phyloP scores from a whole-genome alignment of 1,139 yeast species.

The Zygoascus meyerae region DNA sequence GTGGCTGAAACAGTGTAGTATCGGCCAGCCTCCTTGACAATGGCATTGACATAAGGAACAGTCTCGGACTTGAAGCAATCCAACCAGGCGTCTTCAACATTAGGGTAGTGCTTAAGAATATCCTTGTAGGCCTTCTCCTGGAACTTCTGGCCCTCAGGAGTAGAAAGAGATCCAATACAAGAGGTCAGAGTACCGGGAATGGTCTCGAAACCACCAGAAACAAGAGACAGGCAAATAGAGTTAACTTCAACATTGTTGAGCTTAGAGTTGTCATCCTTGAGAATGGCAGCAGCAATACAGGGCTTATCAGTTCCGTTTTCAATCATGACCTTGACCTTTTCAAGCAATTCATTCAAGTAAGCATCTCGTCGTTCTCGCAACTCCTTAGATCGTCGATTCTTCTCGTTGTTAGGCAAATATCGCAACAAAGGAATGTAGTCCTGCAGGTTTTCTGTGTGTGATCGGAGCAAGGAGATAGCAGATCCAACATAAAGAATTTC shows the following conservation, averaged over 20 bases:
- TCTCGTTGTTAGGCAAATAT: conserved; percentile 24
- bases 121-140: conserved; percentile 42
- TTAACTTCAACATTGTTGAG: conserved; percentile 41
- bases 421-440: conserved; percentile 53
- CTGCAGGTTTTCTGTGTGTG: conserved; percentile 41
- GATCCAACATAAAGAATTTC: conserved; percentile 55
- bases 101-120: conserved; percentile 35
- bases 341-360: conserved; percentile 44
- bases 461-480: conserved; percentile 26
- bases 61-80: conserved; percentile 35
- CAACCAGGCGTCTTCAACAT: conserved; percentile 43
- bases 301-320: conserved; percentile 29
- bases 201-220: conserved; percentile 72
- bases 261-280: conserved; percentile 31
- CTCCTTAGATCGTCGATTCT: conserved; percentile 33
- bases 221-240: conserved; percentile 62
- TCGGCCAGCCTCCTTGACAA: conserved; percentile 57
- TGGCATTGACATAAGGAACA: conserved; percentile 48
- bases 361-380: conserved; percentile 45
- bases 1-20: conserved; percentile 60
- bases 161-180: conserved; percentile 52
- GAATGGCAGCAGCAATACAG: conserved; percentile 43
- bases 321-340: conserved; percentile 28
- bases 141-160: conserved; percentile 40
- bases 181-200: conserved; percentile 59